Evolutionary conservation across 2,329 filamentous ascomycete genomes (phyloP).

Genomic region (Exophiala aquamarina): DNA sequence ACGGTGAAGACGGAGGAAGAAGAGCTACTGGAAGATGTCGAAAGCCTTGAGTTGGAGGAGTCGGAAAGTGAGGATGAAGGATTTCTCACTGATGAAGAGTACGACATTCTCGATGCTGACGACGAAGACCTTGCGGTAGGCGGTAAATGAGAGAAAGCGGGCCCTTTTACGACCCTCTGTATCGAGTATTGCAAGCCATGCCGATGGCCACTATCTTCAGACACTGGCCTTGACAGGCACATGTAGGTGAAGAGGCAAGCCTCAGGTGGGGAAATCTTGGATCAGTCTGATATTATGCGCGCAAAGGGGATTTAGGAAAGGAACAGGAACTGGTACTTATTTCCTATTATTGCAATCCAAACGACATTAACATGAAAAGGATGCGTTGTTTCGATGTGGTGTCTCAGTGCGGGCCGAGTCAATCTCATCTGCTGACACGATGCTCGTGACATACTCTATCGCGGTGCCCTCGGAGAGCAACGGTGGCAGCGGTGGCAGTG

Average conservation of each 20-base stretch:
- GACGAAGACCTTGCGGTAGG: slow-evolving; percentile 77
- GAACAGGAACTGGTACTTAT: not conserved
- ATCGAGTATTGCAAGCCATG: not conserved
- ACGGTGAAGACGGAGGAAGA: slow-evolving; percentile 50
- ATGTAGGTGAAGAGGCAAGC: not conserved
- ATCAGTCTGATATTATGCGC: not conserved
- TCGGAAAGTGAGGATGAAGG: slow-evolving; percentile 57
- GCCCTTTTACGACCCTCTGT: not conserved
- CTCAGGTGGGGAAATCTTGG: not conserved
- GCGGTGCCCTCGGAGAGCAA: no score
- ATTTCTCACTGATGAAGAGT: slow-evolving; percentile 96
- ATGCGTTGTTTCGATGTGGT: no score
- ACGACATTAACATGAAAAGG: no score
- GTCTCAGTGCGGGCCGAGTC: no score
- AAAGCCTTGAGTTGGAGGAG: slow-evolving; percentile 55
- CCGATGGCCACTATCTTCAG: not conserved
- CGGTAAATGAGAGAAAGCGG: not conserved
- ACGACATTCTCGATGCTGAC: slow-evolving; percentile 92
- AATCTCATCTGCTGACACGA: no score
- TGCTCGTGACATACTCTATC: no score
- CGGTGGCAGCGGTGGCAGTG: no score
- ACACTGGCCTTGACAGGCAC: not conserved
- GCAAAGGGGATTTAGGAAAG: not conserved
- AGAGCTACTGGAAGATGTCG: slow-evolving; percentile 58
- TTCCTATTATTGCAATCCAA: no score